These are phyloP conservation scores for Hanseniaspora lachancei DNA, from an alignment of 805 yeast genomes.

Conservation along the genomic window DNA sequence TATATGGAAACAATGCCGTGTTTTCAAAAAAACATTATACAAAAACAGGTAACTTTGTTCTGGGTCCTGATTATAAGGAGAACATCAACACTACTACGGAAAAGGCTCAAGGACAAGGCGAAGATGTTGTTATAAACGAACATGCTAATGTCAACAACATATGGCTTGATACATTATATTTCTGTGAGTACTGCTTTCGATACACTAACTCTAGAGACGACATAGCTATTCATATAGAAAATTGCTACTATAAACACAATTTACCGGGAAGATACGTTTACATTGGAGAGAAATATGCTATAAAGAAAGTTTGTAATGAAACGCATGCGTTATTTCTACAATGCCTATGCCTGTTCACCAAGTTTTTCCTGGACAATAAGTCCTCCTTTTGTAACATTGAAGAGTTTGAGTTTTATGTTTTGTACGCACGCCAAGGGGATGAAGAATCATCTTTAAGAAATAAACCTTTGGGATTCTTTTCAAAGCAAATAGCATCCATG, in stretches of 20 bases:
- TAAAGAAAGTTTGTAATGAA: conserved; percentile 56
- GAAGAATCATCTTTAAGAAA: conserved; percentile 16
- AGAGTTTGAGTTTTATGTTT: conserved; percentile 64
- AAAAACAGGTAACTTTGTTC: conserved; percentile 31
- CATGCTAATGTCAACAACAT: conserved; percentile 6
- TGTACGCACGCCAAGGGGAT: conserved; percentile 36
- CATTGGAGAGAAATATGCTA: conserved; percentile 40
- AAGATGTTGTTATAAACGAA: background rate
- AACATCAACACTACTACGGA: conserved; percentile 9
- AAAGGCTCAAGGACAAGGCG: background rate
- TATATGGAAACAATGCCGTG: conserved; percentile 73
- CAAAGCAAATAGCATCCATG: conserved; percentile 67
- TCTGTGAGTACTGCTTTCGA: conserved; percentile 78
- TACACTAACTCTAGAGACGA: conserved; percentile 42
- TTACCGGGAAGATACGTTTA: conserved; percentile 63
- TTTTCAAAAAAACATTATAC: conserved; percentile 44
- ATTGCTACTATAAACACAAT: conserved; percentile 32
- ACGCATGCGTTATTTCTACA: conserved; percentile 61
- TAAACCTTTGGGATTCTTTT: conserved; percentile 79
- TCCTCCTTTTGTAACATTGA: conserved; percentile 73
- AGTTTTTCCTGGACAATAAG: conserved; percentile 78
- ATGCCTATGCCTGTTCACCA: conserved; percentile 69
- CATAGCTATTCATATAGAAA: conserved; percentile 37
- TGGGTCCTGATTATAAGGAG: conserved; percentile 19
- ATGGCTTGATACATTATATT: conserved; percentile 52